These are phyloP conservation scores for Chalciporus sphaerocephalus DNA, from an alignment of 768 basidiomycete species.

Conservation along the genomic window DNA sequence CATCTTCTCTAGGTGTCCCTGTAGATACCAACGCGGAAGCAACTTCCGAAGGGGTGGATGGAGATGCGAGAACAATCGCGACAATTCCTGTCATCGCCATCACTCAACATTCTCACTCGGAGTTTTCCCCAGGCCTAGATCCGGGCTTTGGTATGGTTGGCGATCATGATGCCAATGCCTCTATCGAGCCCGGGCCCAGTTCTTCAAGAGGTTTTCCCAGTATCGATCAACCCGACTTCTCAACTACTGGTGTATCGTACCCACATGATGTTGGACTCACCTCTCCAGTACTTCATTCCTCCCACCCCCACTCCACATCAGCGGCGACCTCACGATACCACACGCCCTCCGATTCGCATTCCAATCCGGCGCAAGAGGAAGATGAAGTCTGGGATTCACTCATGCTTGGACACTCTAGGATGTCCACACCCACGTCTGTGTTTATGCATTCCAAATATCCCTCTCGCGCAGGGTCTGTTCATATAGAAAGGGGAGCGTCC, in stretches of 20 bases:
- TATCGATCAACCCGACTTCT: neutral
- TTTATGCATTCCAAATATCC: conserved; percentile 1
- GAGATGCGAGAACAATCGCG: neutral
- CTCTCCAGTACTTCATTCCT: neutral
- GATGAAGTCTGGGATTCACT: conserved; percentile 21
- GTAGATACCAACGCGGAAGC: neutral
- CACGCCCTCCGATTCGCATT: conserved; percentile 13
- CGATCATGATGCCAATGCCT: neutral
- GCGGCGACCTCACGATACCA: conserved; percentile 1
- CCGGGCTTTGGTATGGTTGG: neutral
- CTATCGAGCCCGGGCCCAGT: neutral
- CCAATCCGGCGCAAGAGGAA: conserved; percentile 14
- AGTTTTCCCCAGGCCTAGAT: neutral
- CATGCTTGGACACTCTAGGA: conserved; percentile 8
- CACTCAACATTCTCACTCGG: neutral
- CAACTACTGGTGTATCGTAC: neutral
- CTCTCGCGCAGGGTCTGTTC: conserved; percentile 3
- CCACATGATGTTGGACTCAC: neutral
- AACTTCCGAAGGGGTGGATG: neutral
- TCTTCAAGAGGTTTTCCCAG: neutral
- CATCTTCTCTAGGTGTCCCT: neutral
- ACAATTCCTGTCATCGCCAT: neutral
- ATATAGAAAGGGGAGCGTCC: neutral
- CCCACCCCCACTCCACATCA: neutral
- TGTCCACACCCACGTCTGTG: conserved; percentile 9